Evolutionary conservation across 2,329 filamentous ascomycete genomes (phyloP).

Genomic region (Claviceps africana): DNA sequence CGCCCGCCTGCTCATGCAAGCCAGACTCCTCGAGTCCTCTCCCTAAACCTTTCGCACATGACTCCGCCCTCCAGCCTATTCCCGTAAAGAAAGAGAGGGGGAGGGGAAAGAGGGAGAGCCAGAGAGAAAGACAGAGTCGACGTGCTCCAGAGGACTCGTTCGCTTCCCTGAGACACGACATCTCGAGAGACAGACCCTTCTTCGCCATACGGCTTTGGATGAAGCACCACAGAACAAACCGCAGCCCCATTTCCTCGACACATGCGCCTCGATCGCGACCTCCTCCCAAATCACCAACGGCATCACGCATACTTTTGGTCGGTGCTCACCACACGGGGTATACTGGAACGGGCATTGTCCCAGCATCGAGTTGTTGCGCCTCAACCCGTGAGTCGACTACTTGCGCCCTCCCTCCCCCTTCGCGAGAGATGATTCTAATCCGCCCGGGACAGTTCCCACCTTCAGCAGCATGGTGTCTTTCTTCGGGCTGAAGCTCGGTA

Average conservation of each 20-base stretch:
- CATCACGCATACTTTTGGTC: not conserved
- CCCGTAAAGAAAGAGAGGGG: too few relatives aligned
- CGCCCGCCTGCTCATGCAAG: not conserved
- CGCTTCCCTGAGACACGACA: not conserved
- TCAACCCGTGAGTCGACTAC: not conserved
- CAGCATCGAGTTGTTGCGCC: not conserved
- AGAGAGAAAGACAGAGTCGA: not conserved
- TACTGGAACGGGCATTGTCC: not conserved
- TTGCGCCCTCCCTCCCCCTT: not conserved
- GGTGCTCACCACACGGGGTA: not conserved
- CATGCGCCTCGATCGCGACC: not conserved
- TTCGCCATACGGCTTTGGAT: not conserved
- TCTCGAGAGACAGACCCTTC: not conserved
- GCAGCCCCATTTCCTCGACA: not conserved
- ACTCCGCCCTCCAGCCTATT: not conserved
- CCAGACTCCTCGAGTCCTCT: not conserved
- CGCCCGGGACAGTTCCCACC: not conserved
- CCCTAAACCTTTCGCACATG: not conserved
- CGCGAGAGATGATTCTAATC: not conserved
- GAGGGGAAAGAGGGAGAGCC: too few relatives aligned
- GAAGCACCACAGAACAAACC: not conserved
- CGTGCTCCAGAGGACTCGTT: not conserved
- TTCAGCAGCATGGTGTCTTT: conserved; percentile 39
- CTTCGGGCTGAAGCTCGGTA: conserved; percentile 41
- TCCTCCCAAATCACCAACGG: not conserved